phyloP scores from a whole-genome alignment of 1,284 basidiomycete species.

The Melampsora larici-populina region DNA sequence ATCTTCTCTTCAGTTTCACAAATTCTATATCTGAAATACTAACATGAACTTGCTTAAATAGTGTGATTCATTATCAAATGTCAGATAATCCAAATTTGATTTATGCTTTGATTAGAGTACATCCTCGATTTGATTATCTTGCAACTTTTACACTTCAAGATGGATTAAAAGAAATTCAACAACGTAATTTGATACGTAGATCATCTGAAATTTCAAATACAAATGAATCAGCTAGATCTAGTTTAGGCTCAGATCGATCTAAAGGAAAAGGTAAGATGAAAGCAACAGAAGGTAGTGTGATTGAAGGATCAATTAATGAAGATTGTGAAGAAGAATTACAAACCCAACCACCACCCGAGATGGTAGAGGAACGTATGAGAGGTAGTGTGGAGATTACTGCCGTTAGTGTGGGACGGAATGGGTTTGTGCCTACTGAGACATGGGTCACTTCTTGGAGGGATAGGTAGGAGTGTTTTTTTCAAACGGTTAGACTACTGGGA shows the following conservation, averaged over 20 bases:
- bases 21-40: neutral
- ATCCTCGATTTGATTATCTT: constrained; percentile 26
- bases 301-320: no score
- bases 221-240: no score
- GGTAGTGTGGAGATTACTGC: neutral
- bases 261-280: no score
- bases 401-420: constrained; percentile 14
- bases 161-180: constrained; percentile 34
- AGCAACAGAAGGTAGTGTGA: no score
- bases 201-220: no score
- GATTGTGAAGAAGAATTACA: no score
- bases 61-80: constrained; percentile 42
- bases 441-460: constrained; percentile 44
- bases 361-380: no score
- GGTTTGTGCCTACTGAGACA: constrained; percentile 30
- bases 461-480: constrained; percentile 8
- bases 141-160: constrained; percentile 38
- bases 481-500: neutral
- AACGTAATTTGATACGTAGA: no score
- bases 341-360: no score
- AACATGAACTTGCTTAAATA: neutral
- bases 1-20: neutral
- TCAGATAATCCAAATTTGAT: constrained; percentile 40
- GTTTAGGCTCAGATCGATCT: no score
- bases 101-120: constrained; percentile 34